Base-by-base conservation (phyloP, 208 protist genomes). In the Wallacemonas collosoma region DNA sequence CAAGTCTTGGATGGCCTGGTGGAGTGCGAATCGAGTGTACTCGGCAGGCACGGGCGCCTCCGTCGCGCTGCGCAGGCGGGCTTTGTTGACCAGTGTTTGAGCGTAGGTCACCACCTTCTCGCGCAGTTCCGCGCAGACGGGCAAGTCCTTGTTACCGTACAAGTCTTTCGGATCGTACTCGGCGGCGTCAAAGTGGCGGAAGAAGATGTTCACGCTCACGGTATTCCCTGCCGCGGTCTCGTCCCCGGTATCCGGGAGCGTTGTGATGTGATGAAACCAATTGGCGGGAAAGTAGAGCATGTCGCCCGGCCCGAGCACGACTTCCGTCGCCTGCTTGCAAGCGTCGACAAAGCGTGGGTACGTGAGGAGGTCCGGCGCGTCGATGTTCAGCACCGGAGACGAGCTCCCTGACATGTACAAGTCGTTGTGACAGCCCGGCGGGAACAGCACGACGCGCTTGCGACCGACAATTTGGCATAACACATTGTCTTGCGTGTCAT, bases 401-500 rank as follows among this genome's bases (percentile, higher is more conserved):
- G 90, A 93, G 73, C 93, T 97, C 14, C 91, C 94, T 8, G 76
- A 77, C 63, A 98, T 91, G 82, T 97, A 97, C 65, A 98, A 81
- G 71, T 97, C 91, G 71, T 88, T 88, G 68, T 91, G 88, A 68
- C 88, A 82, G 72, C 85, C 89, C 2, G 94, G 95, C 2, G 93
- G 93, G 67, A 96, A 98, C 8, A 98, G 66, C 35, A 95, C 78
- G 7, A 98, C 93, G 44, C 90, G 89, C 72, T 98, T 98, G 41
- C 57, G 76, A 11, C 94, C 94, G 1, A 89, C 82, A n/a, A 98
- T 70, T 62, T 98, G 93, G 51, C 89, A 97, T 17, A 98, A 86
- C n/a, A 98, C 86, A 73, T 98, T 98, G 75, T 98, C 96, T 36
- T 94, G 81, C 2, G 94, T 90, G 82, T 98, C 96, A 76, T 97